These are phyloP conservation scores for Scedosporium dehoogii DNA, from an alignment of 2,329 filamentous ascomycete species.

Conservation along the genomic window DNA sequence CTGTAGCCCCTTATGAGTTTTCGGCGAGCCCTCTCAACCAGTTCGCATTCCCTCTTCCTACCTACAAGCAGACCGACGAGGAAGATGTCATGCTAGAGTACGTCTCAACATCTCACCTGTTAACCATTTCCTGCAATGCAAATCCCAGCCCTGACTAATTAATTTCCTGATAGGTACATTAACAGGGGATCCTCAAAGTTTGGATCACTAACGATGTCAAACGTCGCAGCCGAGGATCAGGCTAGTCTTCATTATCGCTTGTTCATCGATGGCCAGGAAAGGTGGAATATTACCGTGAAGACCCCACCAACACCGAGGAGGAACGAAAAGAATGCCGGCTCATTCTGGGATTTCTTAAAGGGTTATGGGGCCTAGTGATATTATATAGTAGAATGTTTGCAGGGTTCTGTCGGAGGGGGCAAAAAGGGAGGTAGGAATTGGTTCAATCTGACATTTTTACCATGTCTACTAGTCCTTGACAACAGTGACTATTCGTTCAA, in stretches of 20 bases:
- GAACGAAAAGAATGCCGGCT: background rate
- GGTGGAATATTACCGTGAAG: constrained; percentile 55
- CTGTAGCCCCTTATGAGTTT: constrained; percentile 74
- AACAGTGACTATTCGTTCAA: too few relatives aligned
- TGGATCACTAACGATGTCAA: constrained; percentile 69
- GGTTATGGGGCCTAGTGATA: background rate
- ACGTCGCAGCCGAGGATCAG: constrained; percentile 24
- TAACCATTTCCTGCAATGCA: background rate
- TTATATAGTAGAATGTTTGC: background rate
- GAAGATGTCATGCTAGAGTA: constrained; percentile 81
- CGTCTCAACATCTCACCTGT: constrained; percentile 22
- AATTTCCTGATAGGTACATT: constrained; percentile 46
- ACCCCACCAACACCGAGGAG: constrained; percentile 1
- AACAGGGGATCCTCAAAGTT: constrained; percentile 86
- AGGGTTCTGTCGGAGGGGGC: background rate
- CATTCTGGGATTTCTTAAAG: constrained; percentile 8
- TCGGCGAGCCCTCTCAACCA: constrained; percentile 85
- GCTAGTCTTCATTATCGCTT: constrained; percentile 66
- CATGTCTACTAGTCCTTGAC: background rate
- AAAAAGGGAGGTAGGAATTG: background rate
- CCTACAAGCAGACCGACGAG: constrained; percentile 71
- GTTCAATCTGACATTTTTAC: background rate
- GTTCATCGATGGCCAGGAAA: constrained; percentile 70
- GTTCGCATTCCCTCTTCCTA: constrained; percentile 80
- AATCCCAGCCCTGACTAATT: constrained; percentile 13